These are phyloP conservation scores for Geosmithia flava DNA, from an alignment of 2,329 filamentous ascomycete genomes.

Conservation along the genomic window DNA sequence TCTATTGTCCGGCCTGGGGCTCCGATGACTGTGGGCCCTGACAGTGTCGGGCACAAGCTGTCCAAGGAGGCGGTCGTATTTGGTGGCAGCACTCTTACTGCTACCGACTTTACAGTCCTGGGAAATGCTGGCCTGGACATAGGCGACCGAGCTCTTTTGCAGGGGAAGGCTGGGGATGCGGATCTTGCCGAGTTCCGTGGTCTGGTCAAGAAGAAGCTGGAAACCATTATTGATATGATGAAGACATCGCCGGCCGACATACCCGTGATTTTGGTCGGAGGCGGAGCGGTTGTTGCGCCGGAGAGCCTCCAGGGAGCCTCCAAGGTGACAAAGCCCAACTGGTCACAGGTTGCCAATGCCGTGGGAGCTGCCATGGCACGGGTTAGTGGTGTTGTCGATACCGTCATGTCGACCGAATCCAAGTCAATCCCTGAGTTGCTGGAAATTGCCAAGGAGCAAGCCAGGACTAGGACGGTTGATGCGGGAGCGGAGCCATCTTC, in stretches of 20 bases:
- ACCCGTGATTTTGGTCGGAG: constrained; percentile 49
- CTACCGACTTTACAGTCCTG: constrained; percentile 41
- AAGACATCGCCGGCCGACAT: constrained; percentile 49
- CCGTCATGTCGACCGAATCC: constrained; percentile 32
- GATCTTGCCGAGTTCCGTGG: constrained; percentile 24
- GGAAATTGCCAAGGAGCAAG: constrained; percentile 23
- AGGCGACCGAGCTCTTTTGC: constrained; percentile 25
- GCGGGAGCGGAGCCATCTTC: constrained; percentile 30
- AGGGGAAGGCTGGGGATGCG: constrained; percentile 6
- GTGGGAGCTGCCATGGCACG: constrained; percentile 51
- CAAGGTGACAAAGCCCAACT: constrained; percentile 41
- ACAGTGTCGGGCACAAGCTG: constrained; percentile 48
- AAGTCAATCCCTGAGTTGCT: constrained; percentile 23
- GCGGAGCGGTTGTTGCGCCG: constrained; percentile 47
- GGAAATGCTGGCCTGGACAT: constrained; percentile 19
- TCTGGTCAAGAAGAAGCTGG: constrained; percentile 36
- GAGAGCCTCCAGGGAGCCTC: constrained; percentile 42
- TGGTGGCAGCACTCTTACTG: constrained; percentile 41
- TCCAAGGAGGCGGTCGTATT: constrained; percentile 41
- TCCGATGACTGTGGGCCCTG: constrained; percentile 39
- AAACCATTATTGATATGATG: constrained; percentile 46
- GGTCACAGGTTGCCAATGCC: constrained; percentile 49
- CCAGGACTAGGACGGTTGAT: constrained; percentile 28
- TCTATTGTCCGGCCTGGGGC: constrained; percentile 34
- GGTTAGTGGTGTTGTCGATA: constrained; percentile 41